Base-by-base conservation (phyloP, 371 early-diverging fungal genomes). In the Dichotomocladium elegans region DNA sequence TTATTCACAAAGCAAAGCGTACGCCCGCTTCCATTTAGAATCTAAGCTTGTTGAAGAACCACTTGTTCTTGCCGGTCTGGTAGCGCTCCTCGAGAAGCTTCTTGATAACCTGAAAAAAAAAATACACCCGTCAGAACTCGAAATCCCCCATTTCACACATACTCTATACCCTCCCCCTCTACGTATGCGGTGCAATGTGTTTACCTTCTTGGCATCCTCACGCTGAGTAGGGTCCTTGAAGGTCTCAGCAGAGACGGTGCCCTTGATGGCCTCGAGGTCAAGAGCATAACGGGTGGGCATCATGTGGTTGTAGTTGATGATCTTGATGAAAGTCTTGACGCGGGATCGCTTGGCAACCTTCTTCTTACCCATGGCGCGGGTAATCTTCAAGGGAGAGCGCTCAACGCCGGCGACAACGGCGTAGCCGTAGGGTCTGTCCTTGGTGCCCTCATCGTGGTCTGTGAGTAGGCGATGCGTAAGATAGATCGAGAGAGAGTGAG, bases 21-120 rank as follows among this genome's bases (percentile, higher is more conserved):
- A 48, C n/a, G 31, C 47, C 25, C 31, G 58, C 64, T 93, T 91
- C n/a, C n/a, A n/a, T n/a, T n/a, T n/a, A 94, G 91, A 94, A 94
- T 71, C 94, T 87, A 66, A 98, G 94, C 90, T 98, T 98, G 83
- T 88, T 87, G 89, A 98, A 98, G 92, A 98, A 98, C 99, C 99
- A 98, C 90, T 94, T 95, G 93, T 94, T 95, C 91, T 96, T 96
- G 74, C 99, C 99, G 64, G 87, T 79, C 74, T 87, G 87, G 87
- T 96, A 95, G 70, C 81, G 78, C 82, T 96, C 92, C 85, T 97
- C 87, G 78, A 98, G 89, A 64, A 89, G 79, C 88, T 90, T 92
- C 83, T 89, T 93, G 81, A 97, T 80, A 57, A 86, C 87, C 74
- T 73, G n/a, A 3, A 33, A 3, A 26, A 15, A 4, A 4, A 37